Evolutionary conservation across 2,329 filamentous ascomycete genomes (phyloP).

Genomic region (Botryotinia globosa): DNA sequence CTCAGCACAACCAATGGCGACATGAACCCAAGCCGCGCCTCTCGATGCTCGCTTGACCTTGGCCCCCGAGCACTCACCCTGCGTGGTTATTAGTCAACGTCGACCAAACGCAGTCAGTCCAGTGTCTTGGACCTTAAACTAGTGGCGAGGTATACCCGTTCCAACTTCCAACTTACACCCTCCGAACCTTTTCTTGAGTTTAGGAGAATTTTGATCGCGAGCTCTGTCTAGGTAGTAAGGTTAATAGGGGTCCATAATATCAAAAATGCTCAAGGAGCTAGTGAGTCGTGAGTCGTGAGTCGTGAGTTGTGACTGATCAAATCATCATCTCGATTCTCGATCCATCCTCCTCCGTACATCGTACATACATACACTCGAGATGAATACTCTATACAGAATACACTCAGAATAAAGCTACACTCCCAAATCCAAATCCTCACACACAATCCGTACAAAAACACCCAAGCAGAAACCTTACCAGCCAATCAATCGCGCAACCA

Average conservation of each 20-base stretch:
- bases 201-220: neutral
- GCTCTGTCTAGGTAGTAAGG: neutral
- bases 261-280: neutral
- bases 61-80: neutral
- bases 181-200: neutral
- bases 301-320: no score
- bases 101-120: neutral
- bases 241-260: neutral
- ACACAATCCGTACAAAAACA: neutral
- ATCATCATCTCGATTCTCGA: neutral
- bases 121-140: neutral
- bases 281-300: no score
- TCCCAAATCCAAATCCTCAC: no score
- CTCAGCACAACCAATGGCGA: neutral
- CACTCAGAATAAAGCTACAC: no score
- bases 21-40: neutral
- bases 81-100: neutral
- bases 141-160: conserved; percentile 1
- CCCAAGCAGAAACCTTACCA: neutral
- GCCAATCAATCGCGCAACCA: neutral
- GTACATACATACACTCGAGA: no score
- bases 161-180: no score
- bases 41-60: neutral
- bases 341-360: neutral
- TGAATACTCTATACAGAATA: no score